Evolutionary conservation across 1,284 basidiomycete species (phyloP).

Genomic region (Pseudozyma tsukubaensis): DNA sequence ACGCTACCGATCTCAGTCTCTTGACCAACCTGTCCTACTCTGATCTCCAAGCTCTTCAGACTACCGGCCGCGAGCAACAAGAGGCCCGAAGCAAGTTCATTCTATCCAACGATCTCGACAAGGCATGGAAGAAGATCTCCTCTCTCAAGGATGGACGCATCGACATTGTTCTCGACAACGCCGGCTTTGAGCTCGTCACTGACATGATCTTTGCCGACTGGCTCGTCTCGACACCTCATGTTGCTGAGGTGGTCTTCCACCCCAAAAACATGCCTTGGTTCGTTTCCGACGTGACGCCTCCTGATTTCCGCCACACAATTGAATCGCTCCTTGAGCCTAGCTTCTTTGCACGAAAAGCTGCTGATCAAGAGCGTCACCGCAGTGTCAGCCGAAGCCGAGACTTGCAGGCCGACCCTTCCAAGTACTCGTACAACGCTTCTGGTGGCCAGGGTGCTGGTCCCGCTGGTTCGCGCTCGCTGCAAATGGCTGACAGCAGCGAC

Average conservation of each 20-base stretch:
- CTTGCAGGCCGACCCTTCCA: slow-evolving; percentile 43
- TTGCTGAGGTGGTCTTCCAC: slow-evolving; percentile 64
- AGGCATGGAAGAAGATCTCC: slow-evolving; percentile 81
- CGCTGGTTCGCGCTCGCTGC: slow-evolving; percentile 40
- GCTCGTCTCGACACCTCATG: slow-evolving; percentile 59
- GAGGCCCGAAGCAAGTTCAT: slow-evolving; percentile 75
- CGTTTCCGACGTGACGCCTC: slow-evolving; percentile 62
- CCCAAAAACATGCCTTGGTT: slow-evolving; percentile 68
- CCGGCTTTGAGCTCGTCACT: slow-evolving; percentile 92
- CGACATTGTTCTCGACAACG: slow-evolving; percentile 93
- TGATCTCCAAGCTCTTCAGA: slow-evolving; percentile 84
- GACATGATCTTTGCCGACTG: slow-evolving; percentile 96
- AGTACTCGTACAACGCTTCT: slow-evolving; percentile 41
- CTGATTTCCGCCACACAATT: slow-evolving; percentile 69
- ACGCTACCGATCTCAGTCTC: slow-evolving; percentile 78
- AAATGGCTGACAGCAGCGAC: slow-evolving; percentile 41
- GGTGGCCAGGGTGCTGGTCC: slow-evolving; percentile 19
- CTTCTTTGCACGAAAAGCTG: slow-evolving; percentile 72
- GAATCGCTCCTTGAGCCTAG: slow-evolving; percentile 71
- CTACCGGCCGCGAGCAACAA: slow-evolving; percentile 75
- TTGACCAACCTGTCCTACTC: slow-evolving; percentile 81
- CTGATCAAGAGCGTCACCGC: slow-evolving; percentile 43
- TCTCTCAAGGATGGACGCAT: slow-evolving; percentile 75
- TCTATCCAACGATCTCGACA: slow-evolving; percentile 82
- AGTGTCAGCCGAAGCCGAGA: slow-evolving; percentile 44